Conservation (phyloP, 768 basidiomycete species). For the Boletus huronensis region DNA sequence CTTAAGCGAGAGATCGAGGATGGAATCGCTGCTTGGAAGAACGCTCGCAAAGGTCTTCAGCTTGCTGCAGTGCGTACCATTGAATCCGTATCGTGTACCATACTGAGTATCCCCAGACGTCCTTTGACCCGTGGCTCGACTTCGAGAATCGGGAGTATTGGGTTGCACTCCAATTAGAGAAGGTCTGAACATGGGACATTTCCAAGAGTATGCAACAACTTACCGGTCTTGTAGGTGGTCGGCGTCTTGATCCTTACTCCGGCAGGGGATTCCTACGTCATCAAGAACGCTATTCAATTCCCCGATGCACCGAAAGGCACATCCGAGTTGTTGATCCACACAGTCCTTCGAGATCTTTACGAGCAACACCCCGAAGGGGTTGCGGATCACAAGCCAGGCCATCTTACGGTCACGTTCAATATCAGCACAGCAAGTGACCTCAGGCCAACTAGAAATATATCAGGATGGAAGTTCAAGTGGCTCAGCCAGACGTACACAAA, state of each 20-base stretch:
- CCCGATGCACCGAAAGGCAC: slow-evolving; percentile 52
- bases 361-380: slow-evolving; percentile 23
- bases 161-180: slow-evolving; percentile 39
- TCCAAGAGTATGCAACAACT: not conserved
- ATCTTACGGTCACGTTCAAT: slow-evolving; percentile 44
- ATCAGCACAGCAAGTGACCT: slow-evolving; percentile 44
- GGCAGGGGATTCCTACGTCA: slow-evolving; percentile 45
- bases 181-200: not conserved
- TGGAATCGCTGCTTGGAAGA: slow-evolving; percentile 56
- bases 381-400: not conserved
- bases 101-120: slow-evolving; percentile 31
- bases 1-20: slow-evolving; percentile 47
- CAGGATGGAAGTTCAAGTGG: slow-evolving; percentile 45
- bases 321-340: slow-evolving; percentile 50
- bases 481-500: slow-evolving; percentile 42
- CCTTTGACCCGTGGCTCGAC: slow-evolving; percentile 54
- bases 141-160: slow-evolving; percentile 55
- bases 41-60: slow-evolving; percentile 50
- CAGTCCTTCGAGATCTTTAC: slow-evolving; percentile 42
- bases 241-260: slow-evolving; percentile 52
- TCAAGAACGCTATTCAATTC: slow-evolving; percentile 56
- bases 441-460: slow-evolving; percentile 40
- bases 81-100: not conserved
- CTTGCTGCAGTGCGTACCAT: slow-evolving; percentile 42
- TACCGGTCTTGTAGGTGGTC: slow-evolving; percentile 31